phyloP scores from a whole-genome alignment of 768 basidiomycete species.

The Strobilomyces echinocephalus region DNA sequence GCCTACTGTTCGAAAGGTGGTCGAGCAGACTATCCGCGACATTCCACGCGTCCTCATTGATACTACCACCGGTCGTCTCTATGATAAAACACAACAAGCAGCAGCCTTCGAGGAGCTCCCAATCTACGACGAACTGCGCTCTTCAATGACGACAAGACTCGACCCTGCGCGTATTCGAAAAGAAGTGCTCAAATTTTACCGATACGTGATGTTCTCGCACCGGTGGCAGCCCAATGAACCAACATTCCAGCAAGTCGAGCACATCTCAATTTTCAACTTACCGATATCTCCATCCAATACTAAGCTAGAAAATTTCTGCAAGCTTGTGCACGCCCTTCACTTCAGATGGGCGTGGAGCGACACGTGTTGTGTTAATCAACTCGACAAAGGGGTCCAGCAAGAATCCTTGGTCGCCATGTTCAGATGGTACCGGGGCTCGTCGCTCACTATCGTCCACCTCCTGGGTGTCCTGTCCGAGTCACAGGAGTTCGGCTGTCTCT shows the following conservation, averaged over 20 bases:
- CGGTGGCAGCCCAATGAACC: too few species aligned
- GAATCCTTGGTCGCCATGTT: too few species aligned
- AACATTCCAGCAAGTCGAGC: too few species aligned
- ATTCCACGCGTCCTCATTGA: neutral
- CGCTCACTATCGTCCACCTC: too few species aligned
- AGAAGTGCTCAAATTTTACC: neutral
- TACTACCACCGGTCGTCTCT: too few species aligned
- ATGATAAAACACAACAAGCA: too few species aligned
- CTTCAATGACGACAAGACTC: too few species aligned
- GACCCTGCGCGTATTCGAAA: neutral
- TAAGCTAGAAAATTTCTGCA: neutral
- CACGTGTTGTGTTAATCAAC: too few species aligned
- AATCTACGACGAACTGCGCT: too few species aligned
- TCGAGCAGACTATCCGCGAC: neutral
- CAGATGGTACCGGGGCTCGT: too few species aligned
- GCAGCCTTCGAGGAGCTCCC: too few species aligned
- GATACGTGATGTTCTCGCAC: slow-evolving; percentile 5
- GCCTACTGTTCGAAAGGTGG: neutral
- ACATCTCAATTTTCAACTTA: neutral
- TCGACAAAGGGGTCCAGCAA: too few species aligned
- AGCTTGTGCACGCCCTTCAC: neutral
- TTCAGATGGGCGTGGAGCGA: neutral
- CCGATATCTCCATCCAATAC: neutral
- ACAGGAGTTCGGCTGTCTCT: neutral
- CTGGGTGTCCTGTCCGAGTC: neutral